These are phyloP conservation scores for Chrysopogon serrulatus DNA, from an alignment of 176 grass and related monocot genomes.

Conservation along the genomic window DNA sequence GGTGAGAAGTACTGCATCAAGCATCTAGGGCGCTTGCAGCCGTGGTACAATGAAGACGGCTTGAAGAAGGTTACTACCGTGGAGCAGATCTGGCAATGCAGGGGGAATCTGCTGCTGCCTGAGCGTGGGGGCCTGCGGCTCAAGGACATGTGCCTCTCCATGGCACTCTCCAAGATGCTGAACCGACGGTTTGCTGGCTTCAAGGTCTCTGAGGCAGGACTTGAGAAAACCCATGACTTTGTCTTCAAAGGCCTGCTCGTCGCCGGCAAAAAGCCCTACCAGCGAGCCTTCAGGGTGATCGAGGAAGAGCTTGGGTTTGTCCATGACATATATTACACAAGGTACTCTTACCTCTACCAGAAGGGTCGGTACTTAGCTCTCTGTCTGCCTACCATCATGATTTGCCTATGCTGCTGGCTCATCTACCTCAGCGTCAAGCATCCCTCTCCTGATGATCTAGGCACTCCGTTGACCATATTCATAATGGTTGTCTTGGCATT, in stretches of 20 bases:
- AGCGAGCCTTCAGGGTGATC: neutral
- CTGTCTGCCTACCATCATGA: neutral
- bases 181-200: neutral
- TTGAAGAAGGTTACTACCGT: neutral
- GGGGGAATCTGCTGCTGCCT: neutral
- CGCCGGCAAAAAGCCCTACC: neutral
- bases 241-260: neutral
- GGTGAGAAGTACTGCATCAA: neutral
- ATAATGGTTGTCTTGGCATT: neutral
- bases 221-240: neutral
- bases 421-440: neutral
- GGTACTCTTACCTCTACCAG: neutral
- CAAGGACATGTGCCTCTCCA: conserved; percentile 2
- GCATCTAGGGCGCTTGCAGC: no score
- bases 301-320: neutral
- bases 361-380: neutral
- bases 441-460: no score
- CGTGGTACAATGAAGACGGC: no score
- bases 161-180: neutral
- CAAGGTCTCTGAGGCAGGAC: neutral
- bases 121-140: neutral
- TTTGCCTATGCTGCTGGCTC: neutral
- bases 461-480: neutral
- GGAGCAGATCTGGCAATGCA: neutral
- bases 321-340: neutral